Conservation (phyloP, 352 stramenopile species). For the Globisporangium canariense region DNA sequence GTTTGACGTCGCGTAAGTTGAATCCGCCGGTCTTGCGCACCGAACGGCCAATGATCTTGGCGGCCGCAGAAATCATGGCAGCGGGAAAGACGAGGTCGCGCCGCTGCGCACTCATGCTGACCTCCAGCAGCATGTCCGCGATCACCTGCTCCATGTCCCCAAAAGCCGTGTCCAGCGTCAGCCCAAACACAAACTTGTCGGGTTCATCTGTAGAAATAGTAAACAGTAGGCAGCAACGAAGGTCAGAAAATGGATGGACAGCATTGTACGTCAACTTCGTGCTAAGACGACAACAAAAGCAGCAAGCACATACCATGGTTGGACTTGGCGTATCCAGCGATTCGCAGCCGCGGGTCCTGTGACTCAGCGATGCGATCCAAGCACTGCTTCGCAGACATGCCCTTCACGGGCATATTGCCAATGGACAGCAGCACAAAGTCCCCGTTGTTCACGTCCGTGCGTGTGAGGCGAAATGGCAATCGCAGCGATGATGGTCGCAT, state of each 20-base stretch:
- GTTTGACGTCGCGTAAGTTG: constrained; percentile 43
- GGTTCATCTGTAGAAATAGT: not conserved
- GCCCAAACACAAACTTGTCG: constrained; percentile 57
- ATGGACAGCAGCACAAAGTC: constrained; percentile 75
- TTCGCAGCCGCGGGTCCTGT: constrained; percentile 16
- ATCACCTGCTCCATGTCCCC: constrained; percentile 78
- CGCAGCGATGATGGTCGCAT: constrained; percentile 35
- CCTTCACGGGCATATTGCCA: constrained; percentile 38
- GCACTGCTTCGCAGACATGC: constrained; percentile 33
- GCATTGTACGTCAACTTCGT: not conserved
- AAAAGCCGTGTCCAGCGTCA: constrained; percentile 62
- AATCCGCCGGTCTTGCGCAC: constrained; percentile 64
- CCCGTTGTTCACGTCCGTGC: constrained; percentile 49
- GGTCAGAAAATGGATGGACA: not conserved
- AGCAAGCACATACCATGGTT: constrained; percentile 12
- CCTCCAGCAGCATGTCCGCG: constrained; percentile 67
- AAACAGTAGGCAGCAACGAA: not conserved
- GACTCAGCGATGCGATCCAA: constrained; percentile 32
- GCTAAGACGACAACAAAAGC: not conserved
- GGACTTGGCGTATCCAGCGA: constrained; percentile 26
- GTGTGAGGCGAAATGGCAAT: constrained; percentile 53
- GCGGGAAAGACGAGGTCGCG: constrained; percentile 60
- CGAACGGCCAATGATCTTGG: constrained; percentile 66
- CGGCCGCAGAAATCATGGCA: constrained; percentile 59
- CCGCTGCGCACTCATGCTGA: constrained; percentile 67